phyloP scores from a whole-genome alignment of 2,329 filamentous ascomycete genomes.

The Tolypocladium pustulatum region DNA sequence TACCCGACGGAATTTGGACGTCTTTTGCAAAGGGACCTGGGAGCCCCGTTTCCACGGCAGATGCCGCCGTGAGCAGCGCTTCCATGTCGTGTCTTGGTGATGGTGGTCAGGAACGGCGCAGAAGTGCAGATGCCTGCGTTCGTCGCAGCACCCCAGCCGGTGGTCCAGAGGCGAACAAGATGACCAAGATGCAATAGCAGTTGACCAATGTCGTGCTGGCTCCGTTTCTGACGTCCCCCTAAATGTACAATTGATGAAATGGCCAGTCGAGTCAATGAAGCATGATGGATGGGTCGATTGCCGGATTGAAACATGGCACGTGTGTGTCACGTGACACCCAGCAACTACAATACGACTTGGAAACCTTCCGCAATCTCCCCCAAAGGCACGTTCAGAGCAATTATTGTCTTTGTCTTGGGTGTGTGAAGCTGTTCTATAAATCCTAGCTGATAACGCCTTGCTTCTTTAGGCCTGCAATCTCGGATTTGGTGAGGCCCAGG shows the following conservation, averaged over 20 bases:
- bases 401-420: neutral
- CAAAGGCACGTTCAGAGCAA: neutral
- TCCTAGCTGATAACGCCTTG: slow-evolving; percentile 55
- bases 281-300: neutral
- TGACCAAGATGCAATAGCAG: neutral
- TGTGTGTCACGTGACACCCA: neutral
- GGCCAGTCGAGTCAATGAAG: neutral
- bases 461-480: slow-evolving; percentile 52
- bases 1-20: neutral
- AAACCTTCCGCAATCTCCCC: neutral
- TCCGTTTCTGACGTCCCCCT: neutral
- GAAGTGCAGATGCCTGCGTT: neutral
- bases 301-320: neutral
- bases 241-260: neutral
- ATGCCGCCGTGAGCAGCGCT: neutral
- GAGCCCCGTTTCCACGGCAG: neutral
- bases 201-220: neutral
- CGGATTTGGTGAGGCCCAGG: slow-evolving; percentile 45
- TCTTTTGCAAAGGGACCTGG: no score
- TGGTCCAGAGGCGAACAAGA: neutral
- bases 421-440: neutral
- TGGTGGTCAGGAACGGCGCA: neutral
- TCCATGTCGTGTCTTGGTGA: neutral
- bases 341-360: no score
- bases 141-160: neutral